Evolutionary conservation across 2,329 filamentous ascomycete species (phyloP), one percentile per base, ranked within the genome.

Genomic region (Aspergillus aculeatinus): DNA sequence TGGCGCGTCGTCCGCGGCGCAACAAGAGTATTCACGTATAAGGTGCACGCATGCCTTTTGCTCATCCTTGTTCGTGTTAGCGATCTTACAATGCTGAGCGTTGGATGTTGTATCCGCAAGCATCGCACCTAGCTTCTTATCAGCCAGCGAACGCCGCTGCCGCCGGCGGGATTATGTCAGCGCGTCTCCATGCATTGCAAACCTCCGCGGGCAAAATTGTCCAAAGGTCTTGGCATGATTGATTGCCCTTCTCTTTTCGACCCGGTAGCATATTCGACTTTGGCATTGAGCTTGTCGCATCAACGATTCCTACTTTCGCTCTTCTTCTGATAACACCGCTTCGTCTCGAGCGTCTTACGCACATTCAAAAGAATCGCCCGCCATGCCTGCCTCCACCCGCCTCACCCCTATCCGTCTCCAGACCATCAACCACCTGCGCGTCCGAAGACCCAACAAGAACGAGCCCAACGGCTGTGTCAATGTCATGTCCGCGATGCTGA

Each of bases 401-500:
- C 69, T 80, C 55, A 79, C 77, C 66, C 76, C 78, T 31, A 72
- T 81, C 62, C 77, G 77, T 62, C 71, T 81, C 51, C 79, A 81
- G 70, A 78, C 78, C 60, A 77, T 81, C 62, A 69, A 74, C 57
- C 74, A 87, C 70, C 82, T 91, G 60, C 85, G 85, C 68, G 82
- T 91, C 53, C 83, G 85, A 65, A 81, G 83, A 66, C 87, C 88
- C 53, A 87, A 89, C 68, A 80, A 83, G 58, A 77, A 83, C 64
- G 82, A 87, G 68, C 76, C 78, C 63, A 89, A 89, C 72, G 85
- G 87, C 57, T 91, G 88, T 70, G 73, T 88, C 53, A 82, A 83
- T 16, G 79, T 87, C 49, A 90, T 91, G 88, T 83, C 82, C 54
- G 83, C 85, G 55, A 85, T 89, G 68, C 75, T 89, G 69, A 86